Percentiles rank a stretch among this genome's conserved stretches.
Conservation (phyloP, 768 basidiomycete species). For the Trametes sanguinea region DNA sequence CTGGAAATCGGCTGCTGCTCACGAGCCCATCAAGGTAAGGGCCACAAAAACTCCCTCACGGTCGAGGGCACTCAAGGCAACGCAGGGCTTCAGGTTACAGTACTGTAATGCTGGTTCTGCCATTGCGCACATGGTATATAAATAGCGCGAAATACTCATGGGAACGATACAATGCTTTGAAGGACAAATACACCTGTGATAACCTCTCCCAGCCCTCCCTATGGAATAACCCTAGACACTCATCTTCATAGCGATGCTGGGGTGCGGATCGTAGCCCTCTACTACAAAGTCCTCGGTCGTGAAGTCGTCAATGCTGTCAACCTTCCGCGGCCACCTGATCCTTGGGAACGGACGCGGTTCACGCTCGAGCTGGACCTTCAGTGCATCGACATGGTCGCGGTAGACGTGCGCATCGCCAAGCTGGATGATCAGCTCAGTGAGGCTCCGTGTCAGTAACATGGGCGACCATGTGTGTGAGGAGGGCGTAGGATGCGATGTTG, state of each 20-base stretch:
- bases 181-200: not conserved
- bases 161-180: not conserved
- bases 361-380: slow-evolving; percentile 77
- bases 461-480: slow-evolving; percentile 98
- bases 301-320: slow-evolving; percentile 79
- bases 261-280: slow-evolving; percentile 84
- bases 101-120: too few relatives aligned
- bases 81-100: too few relatives aligned
- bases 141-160: too few relatives aligned
- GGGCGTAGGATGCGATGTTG: slow-evolving; percentile 98
- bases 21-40: too few relatives aligned
- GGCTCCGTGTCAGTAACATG: slow-evolving; percentile 84
- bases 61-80: too few relatives aligned
- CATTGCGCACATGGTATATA: too few relatives aligned
- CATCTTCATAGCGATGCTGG: slow-evolving; percentile 94
- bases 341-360: slow-evolving; percentile 84
- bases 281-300: slow-evolving; percentile 78
- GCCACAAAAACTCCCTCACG: too few relatives aligned
- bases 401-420: slow-evolving; percentile 99
- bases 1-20: too few relatives aligned
- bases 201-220: not conserved
- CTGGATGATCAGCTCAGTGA: slow-evolving; percentile 89
- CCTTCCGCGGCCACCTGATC: slow-evolving; percentile 68
- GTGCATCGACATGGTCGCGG: slow-evolving; percentile 85
- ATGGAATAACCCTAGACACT: slow-evolving; percentile 53